phyloP scores from a whole-genome alignment of 208 protist species.

The Porcisia hertigi region DNA sequence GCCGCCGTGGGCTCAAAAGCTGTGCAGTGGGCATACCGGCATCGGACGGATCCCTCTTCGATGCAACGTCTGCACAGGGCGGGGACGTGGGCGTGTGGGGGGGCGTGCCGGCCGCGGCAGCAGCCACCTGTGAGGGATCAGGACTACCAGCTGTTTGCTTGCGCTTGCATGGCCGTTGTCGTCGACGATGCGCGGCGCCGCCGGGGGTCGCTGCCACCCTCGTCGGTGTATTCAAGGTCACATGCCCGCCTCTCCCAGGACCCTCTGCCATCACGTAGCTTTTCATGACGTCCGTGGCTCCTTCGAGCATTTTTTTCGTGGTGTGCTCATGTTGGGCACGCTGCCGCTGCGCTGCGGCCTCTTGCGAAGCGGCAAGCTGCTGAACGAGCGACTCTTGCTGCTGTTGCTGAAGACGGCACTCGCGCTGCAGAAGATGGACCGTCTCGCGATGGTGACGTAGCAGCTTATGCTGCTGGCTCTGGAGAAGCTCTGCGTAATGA shows the following conservation, averaged over 20 bases:
- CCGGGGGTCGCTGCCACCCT: not conserved
- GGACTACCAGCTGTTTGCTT: not conserved
- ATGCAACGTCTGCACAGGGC: not conserved
- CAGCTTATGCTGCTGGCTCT: slow-evolving; percentile 44
- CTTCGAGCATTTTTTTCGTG: slow-evolving; percentile 37
- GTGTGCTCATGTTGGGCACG: slow-evolving; percentile 27
- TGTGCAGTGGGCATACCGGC: slow-evolving; percentile 8
- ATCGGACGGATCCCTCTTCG: not conserved
- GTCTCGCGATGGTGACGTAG: slow-evolving; percentile 50
- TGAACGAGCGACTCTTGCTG: slow-evolving; percentile 54
- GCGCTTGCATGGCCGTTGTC: not conserved
- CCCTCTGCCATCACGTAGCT: slow-evolving; percentile 16
- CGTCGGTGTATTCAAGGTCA: no score
- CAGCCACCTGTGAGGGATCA: not conserved
- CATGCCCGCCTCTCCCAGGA: not conserved
- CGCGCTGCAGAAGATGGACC: slow-evolving; percentile 42
- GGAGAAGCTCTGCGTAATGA: slow-evolving; percentile 61
- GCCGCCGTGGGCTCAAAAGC: slow-evolving; percentile 7
- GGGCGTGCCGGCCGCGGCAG: not conserved
- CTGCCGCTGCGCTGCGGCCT: slow-evolving; percentile 25
- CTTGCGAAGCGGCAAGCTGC: slow-evolving; percentile 41
- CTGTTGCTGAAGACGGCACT: slow-evolving; percentile 40
- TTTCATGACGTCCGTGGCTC: slow-evolving; percentile 36
- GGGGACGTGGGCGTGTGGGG: not conserved
- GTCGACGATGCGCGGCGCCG: not conserved